Evolutionary conservation across 768 basidiomycete genomes (phyloP).

Genomic region (Piloderma croceum): DNA sequence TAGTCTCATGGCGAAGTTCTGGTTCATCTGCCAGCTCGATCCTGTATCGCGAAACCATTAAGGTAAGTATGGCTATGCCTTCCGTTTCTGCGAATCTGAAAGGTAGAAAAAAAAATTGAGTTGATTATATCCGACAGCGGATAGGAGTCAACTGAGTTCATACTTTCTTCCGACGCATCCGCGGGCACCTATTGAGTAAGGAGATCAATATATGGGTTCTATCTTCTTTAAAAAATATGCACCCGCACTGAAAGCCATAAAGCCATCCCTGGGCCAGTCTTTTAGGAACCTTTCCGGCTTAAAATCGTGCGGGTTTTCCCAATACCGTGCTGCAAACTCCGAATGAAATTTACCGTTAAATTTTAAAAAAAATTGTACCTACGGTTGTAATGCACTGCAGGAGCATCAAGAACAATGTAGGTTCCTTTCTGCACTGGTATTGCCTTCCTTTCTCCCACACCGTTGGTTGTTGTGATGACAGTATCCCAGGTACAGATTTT

Average conservation of each 20-base stretch:
- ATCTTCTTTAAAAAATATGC: not conserved
- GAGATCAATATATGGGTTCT: not conserved
- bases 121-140: too few species aligned
- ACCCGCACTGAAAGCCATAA: conserved; percentile 28
- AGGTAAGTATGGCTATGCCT: too few species aligned
- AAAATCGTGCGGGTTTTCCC: conserved; percentile 47
- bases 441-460: conserved; percentile 33
- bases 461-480: conserved; percentile 27
- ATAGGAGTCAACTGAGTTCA: conserved; percentile 2
- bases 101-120: too few species aligned
- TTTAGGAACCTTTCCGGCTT: conserved; percentile 31
- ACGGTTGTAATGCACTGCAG: conserved; percentile 48
- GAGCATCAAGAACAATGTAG: conserved; percentile 28
- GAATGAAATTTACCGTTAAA: too few species aligned
- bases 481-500: conserved; percentile 46
- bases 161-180: conserved; percentile 8
- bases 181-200: conserved; percentile 3
- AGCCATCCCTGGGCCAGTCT: conserved; percentile 28
- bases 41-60: too few species aligned
- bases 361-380: too few species aligned
- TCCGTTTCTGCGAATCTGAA: too few species aligned
- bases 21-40: too few species aligned
- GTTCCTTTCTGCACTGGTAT: conserved; percentile 42
- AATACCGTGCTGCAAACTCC: conserved; percentile 57
- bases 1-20: too few species aligned